Conservation (phyloP, 75 land plant species). For the Chamaecyparis obtusa region DNA sequence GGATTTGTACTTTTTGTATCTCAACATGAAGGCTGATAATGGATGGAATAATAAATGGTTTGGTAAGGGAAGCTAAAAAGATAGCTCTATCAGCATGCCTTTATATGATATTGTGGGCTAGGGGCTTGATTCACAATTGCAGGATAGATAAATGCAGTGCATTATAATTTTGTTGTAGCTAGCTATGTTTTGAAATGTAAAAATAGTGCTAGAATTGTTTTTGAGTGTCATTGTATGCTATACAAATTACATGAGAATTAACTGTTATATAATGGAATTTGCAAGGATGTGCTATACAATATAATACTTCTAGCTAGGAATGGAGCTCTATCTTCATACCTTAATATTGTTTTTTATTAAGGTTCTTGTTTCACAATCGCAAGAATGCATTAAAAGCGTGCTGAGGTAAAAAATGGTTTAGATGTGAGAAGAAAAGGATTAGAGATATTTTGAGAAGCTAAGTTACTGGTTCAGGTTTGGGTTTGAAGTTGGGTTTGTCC, state of each 20-base stretch:
- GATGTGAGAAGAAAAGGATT: too few relatives aligned
- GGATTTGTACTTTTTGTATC: neutral
- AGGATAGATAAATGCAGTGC: neutral
- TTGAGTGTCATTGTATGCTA: neutral
- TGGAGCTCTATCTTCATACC: too few relatives aligned
- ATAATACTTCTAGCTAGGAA: neutral
- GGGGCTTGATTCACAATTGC: neutral
- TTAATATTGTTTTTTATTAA: too few relatives aligned
- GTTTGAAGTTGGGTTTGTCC: too few relatives aligned
- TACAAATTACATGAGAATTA: neutral
- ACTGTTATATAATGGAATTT: neutral
- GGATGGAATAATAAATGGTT: neutral
- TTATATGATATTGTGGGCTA: neutral
- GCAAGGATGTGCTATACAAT: neutral
- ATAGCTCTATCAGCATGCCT: neutral
- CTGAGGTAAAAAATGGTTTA: too few relatives aligned
- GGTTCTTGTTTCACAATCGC: too few relatives aligned
- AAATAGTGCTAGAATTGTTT: neutral
- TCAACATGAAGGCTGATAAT: neutral
- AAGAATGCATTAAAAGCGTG: too few relatives aligned
- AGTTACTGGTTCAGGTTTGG: too few relatives aligned
- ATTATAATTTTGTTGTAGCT: neutral
- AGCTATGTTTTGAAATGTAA: neutral
- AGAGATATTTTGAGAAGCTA: too few relatives aligned
- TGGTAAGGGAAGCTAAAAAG: neutral